Conservation (phyloP, 78 protist species). For the Dictyostelium firmibasis region DNA sequence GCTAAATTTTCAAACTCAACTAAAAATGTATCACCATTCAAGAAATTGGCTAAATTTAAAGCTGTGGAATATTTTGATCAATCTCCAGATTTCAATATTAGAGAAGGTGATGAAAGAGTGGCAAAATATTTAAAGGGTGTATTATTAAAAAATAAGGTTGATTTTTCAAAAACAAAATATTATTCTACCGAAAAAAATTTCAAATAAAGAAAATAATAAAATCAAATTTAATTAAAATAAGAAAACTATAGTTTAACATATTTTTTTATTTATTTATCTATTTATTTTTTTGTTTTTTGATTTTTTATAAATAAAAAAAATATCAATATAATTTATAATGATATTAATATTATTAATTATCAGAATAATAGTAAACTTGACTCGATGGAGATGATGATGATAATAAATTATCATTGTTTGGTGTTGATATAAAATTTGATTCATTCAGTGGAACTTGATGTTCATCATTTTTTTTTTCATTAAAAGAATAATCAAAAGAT, state of each 20-base stretch:
- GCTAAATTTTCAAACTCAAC: constrained; percentile 14
- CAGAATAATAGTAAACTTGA: constrained; percentile 16
- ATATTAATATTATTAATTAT: background rate
- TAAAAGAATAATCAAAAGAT: constrained; percentile 11
- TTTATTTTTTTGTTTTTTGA: background rate
- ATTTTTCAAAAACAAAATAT: constrained; percentile 20
- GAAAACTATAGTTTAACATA: background rate
- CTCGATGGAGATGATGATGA: constrained; percentile 3
- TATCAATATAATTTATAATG: background rate
- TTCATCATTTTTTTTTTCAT: background rate
- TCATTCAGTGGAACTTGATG: background rate
- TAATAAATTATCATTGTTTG: background rate
- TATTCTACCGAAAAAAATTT: background rate
- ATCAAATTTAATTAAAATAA: too few relatives aligned
- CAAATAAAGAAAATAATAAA: background rate
- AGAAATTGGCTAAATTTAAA: constrained; percentile 11
- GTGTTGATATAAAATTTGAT: background rate
- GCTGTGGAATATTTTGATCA: background rate
- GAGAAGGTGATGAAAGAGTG: constrained; percentile 17
- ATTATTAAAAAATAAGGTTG: constrained; percentile 48
- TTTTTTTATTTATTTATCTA: background rate
- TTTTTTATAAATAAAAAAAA: background rate
- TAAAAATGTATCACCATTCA: background rate
- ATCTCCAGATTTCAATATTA: constrained; percentile 10
- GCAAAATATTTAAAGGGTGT: constrained; percentile 23